Evolutionary conservation across 2,329 filamentous ascomycete species (phyloP).

Genomic region (Triangularia setosa): DNA sequence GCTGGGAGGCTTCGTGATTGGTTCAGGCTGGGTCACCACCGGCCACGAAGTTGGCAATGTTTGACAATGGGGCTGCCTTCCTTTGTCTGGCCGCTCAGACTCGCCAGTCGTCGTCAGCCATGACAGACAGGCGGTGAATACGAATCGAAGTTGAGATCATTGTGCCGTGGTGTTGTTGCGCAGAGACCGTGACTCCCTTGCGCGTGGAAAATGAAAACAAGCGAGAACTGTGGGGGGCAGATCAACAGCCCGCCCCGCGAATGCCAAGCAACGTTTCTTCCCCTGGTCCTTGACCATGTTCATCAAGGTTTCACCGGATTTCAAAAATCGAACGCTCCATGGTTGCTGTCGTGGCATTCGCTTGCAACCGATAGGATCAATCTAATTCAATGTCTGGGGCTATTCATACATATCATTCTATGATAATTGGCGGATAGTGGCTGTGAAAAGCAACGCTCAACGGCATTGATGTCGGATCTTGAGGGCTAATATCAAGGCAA

Average conservation of each 20-base stretch:
- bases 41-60: neutral
- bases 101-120: neutral
- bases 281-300: neutral
- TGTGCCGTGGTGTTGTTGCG: neutral
- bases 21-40: neutral
- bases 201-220: neutral
- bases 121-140: neutral
- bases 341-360: neutral
- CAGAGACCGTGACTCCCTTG: neutral
- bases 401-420: neutral
- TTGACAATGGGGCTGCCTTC: neutral
- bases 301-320: neutral
- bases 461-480: neutral
- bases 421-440: neutral
- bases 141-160: neutral
- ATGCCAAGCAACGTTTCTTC: slow-evolving; percentile 1
- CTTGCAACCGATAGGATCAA: neutral
- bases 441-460: neutral
- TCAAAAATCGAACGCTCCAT: neutral
- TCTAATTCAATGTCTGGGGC: neutral
- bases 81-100: neutral
- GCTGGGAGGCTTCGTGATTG: neutral
- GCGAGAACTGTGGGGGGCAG: neutral
- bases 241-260: neutral
- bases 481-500: neutral